Conservation (phyloP, 164 flowering plant genomes). For the Stephania cephalantha region DNA sequence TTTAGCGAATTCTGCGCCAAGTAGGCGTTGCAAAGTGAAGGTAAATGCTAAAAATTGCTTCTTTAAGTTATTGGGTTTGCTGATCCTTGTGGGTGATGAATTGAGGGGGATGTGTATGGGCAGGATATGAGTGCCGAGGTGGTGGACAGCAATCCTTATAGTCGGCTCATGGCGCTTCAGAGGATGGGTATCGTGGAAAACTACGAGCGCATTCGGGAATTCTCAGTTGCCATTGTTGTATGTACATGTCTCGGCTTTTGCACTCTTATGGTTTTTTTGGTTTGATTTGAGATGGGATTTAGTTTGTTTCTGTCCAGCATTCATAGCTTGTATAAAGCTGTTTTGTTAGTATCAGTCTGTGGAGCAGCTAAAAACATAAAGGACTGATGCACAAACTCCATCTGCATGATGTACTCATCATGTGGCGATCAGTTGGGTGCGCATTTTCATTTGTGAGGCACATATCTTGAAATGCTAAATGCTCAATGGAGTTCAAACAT, state of each 20-base stretch:
- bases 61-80: background rate
- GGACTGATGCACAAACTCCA: too few relatives aligned
- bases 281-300: background rate
- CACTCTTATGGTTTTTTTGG: background rate
- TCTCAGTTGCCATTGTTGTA: slow-evolving; percentile 94
- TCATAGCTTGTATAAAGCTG: background rate
- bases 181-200: slow-evolving; percentile 97
- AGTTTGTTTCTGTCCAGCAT: background rate
- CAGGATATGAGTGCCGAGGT: slow-evolving; percentile 99
- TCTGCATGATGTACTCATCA: too few relatives aligned
- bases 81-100: background rate
- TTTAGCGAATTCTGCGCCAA: slow-evolving; percentile 38
- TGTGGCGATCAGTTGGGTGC: too few relatives aligned
- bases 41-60: slow-evolving; percentile 20
- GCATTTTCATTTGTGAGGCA: too few relatives aligned
- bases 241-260: slow-evolving; percentile 33
- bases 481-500: too few relatives aligned
- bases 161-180: slow-evolving; percentile 98
- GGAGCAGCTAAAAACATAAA: too few relatives aligned
- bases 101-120: slow-evolving; percentile 1
- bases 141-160: slow-evolving; percentile 94
- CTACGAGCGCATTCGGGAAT: slow-evolving; percentile 85
- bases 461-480: too few relatives aligned
- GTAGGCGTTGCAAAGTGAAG: slow-evolving; percentile 73
- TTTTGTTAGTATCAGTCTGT: background rate